A percentile compares a stretch with the other conserved stretches of the same genome.
Conservation (phyloP, 371 early-diverging fungal species). For the Syncephalastrum monosporum region DNA sequence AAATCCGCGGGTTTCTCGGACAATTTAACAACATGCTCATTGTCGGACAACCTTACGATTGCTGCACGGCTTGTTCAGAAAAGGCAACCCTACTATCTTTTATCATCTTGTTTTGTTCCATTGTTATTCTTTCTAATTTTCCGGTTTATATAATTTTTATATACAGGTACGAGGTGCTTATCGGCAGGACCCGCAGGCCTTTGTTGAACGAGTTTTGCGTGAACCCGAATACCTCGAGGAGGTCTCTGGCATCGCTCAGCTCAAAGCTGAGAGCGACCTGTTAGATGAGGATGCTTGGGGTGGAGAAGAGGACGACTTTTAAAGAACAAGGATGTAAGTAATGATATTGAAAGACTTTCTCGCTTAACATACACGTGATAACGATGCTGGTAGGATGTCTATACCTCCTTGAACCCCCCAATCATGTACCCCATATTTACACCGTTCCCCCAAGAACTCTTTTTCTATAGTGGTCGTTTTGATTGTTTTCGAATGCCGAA, state of each 20-base stretch:
- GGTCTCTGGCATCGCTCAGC: conserved; percentile 75
- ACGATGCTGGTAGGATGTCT: no score
- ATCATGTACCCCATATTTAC: no score
- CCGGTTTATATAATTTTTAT: neutral
- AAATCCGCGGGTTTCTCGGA: conserved; percentile 88
- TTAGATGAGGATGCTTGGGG: conserved; percentile 61
- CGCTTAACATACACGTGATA: no score
- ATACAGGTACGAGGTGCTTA: conserved; percentile 62
- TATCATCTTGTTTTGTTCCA: neutral
- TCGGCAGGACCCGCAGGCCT: conserved; percentile 60
- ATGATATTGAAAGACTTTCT: no score
- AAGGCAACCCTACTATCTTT: conserved; percentile 32
- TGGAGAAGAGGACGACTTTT: conserved; percentile 47
- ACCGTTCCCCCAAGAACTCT: no score
- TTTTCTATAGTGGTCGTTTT: no score
- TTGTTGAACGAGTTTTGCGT: conserved; percentile 71
- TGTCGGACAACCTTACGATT: conserved; percentile 83
- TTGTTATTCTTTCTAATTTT: conserved; percentile 1
- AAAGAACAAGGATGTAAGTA: neutral
- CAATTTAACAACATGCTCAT: conserved; percentile 82
- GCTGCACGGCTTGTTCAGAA: conserved; percentile 91
- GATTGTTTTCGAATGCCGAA: no score
- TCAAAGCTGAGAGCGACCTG: conserved; percentile 75
- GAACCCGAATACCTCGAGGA: conserved; percentile 78
- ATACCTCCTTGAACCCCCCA: no score